A percentile compares a stretch with the other conserved stretches of the same genome.
Evolutionary conservation across 2,329 filamentous ascomycete genomes (phyloP).

Genomic region (Phaeoacremonium minimum): DNA sequence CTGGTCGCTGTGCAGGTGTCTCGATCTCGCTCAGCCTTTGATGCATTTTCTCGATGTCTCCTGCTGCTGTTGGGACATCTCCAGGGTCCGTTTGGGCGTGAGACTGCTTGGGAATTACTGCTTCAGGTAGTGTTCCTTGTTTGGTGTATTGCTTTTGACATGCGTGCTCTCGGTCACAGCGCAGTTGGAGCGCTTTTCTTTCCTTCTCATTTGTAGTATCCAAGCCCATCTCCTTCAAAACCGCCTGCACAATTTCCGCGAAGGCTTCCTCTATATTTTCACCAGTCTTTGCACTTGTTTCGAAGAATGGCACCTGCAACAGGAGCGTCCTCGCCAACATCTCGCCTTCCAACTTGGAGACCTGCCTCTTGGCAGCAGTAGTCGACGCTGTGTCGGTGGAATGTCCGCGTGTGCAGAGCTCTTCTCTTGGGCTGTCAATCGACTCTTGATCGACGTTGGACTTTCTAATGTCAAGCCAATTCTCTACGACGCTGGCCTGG

Average conservation of each 20-base stretch:
- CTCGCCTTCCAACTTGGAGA: constrained; percentile 41
- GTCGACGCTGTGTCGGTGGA: constrained; percentile 1
- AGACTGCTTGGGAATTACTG: too few species aligned
- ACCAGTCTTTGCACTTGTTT: constrained; percentile 69
- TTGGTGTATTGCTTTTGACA: too few species aligned
- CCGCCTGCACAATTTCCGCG: constrained; percentile 15
- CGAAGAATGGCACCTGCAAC: constrained; percentile 66
- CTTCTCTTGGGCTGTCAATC: constrained; percentile 14
- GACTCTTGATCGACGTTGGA: constrained; percentile 26
- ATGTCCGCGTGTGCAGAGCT: not conserved
- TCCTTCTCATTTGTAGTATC: not conserved
- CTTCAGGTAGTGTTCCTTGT: too few species aligned
- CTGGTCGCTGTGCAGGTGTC: too few species aligned
- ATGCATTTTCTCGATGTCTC: too few species aligned
- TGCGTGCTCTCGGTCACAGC: too few species aligned
- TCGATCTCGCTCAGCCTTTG: too few species aligned
- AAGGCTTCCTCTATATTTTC: constrained; percentile 64
- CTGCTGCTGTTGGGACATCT: too few species aligned
- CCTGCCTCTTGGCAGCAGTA: constrained; percentile 26
- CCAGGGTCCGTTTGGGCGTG: too few species aligned
- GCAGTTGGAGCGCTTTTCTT: too few species aligned
- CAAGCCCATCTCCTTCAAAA: constrained; percentile 13
- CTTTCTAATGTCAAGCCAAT: constrained; percentile 28
- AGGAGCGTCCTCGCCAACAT: constrained; percentile 57
- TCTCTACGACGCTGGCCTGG: constrained; percentile 22